phyloP scores from a whole-genome alignment of 768 basidiomycete genomes.

The Pholiota conissans region DNA sequence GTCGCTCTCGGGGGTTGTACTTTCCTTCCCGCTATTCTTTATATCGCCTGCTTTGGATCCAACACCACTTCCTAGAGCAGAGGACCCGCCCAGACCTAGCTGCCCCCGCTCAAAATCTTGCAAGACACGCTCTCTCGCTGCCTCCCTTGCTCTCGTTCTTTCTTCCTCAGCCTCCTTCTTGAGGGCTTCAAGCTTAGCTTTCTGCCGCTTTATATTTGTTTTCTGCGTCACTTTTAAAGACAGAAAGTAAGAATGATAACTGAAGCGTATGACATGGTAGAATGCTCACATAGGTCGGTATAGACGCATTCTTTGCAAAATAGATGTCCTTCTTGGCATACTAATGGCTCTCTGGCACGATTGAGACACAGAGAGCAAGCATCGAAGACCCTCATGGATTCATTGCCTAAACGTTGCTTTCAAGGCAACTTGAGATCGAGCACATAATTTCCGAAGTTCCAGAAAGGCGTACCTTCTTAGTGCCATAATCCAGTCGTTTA shows the following conservation, averaged over 20 bases:
- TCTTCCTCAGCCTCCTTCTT: slow-evolving; percentile 83
- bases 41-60: slow-evolving; percentile 19
- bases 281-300: slow-evolving; percentile 72
- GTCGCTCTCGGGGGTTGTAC: slow-evolving; percentile 2
- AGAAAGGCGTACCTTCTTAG: slow-evolving; percentile 55
- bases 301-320: slow-evolving; percentile 97
- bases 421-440: background rate
- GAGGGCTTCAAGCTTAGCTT: slow-evolving; percentile 70
- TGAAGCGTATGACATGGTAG: background rate
- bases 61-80: slow-evolving; percentile 35
- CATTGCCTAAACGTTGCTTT: slow-evolving; percentile 81
- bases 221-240: slow-evolving; percentile 85
- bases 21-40: slow-evolving; percentile 23
- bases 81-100: slow-evolving; percentile 58
- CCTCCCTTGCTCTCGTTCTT: slow-evolving; percentile 60
- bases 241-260: background rate
- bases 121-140: slow-evolving; percentile 87
- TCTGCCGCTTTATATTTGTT: slow-evolving; percentile 91
- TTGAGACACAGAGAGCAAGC: slow-evolving; percentile 89
- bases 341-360: slow-evolving; percentile 78
- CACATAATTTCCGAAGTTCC: background rate
- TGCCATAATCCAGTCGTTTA: slow-evolving; percentile 83
- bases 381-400: slow-evolving; percentile 91
- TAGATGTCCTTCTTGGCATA: slow-evolving; percentile 84
- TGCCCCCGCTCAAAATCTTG: slow-evolving; percentile 89